These are phyloP conservation scores for Sarcodon aspratus DNA, from an alignment of 768 basidiomycete genomes.

Conservation along the genomic window DNA sequence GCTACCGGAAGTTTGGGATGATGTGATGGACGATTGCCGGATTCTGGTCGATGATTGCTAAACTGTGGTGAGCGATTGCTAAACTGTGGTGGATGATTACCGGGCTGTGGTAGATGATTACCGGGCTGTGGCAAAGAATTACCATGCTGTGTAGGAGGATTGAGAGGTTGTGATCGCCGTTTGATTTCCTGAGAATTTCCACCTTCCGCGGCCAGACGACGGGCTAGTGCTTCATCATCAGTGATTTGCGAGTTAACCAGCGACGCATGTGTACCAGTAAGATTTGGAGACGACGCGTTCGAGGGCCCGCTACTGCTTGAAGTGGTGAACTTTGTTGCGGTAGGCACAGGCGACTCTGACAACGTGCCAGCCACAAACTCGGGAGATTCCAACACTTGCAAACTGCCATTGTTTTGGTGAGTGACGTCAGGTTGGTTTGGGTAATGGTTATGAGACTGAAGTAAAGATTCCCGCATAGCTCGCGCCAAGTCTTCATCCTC, in stretches of 20 bases:
- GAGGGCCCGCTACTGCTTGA: too few species aligned
- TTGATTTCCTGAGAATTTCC: slow-evolving; percentile 8
- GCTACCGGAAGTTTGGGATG: neutral
- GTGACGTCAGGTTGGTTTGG: slow-evolving; percentile 3
- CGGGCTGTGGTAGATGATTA: neutral
- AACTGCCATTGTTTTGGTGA: slow-evolving; percentile 6
- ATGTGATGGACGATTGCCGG: neutral
- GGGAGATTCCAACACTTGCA: neutral
- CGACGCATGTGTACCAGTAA: neutral
- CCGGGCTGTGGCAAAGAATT: neutral
- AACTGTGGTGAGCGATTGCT: neutral
- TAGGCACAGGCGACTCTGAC: neutral
- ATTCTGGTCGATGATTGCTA: neutral
- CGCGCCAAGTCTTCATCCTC: slow-evolving; percentile 61
- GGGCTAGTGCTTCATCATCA: slow-evolving; percentile 35
- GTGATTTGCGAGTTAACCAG: slow-evolving; percentile 8
- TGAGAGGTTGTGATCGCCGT: neutral
- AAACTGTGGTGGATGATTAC: neutral
- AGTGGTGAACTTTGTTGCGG: neutral
- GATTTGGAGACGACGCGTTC: neutral
- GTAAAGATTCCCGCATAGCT: slow-evolving; percentile 46
- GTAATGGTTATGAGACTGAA: neutral
- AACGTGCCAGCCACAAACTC: neutral
- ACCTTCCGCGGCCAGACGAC: slow-evolving; percentile 25
- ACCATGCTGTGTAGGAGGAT: neutral